These are phyloP conservation scores for Catharanthus roseus DNA, from an alignment of 257 asterid genomes.

Conservation along the genomic window DNA sequence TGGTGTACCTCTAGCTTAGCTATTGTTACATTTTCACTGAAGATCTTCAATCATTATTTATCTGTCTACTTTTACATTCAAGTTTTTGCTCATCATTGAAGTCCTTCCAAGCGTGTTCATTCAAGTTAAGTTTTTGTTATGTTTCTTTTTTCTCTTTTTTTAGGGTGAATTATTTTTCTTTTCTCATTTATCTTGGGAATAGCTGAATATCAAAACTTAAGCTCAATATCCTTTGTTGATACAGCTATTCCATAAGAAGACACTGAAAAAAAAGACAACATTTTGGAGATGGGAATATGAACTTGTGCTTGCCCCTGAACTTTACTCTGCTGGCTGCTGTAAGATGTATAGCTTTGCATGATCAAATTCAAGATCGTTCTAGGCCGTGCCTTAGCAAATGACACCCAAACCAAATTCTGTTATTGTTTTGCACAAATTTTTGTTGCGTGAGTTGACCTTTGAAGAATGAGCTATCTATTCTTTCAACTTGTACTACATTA, in stretches of 20 bases:
- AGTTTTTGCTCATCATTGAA: not conserved
- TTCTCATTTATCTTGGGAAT: not conserved
- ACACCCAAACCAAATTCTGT: too few relatives aligned
- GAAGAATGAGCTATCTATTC: not conserved
- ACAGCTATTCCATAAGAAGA: not conserved
- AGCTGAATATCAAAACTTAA: not conserved
- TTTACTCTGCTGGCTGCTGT: conserved; percentile 1
- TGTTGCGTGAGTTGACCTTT: not conserved
- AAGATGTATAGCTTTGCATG: not conserved
- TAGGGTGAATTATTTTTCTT: not conserved
- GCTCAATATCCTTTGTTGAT: not conserved
- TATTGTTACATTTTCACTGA: not conserved
- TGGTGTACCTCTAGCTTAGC: too few relatives aligned
- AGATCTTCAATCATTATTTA: not conserved
- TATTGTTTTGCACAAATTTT: too few relatives aligned
- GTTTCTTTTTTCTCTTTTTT: too few relatives aligned
- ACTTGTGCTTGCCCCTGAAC: not conserved
- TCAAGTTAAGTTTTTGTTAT: too few relatives aligned
- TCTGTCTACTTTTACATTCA: not conserved
- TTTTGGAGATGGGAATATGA: not conserved
- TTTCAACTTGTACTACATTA: not conserved
- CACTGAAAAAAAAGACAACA: not conserved
- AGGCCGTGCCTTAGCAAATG: not conserved
- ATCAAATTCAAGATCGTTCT: not conserved
- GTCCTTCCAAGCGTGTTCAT: too few relatives aligned